These are phyloP conservation scores for Gigaspora rosea DNA, from an alignment of 192 early-diverging fungal species.

Conservation along the genomic window DNA sequence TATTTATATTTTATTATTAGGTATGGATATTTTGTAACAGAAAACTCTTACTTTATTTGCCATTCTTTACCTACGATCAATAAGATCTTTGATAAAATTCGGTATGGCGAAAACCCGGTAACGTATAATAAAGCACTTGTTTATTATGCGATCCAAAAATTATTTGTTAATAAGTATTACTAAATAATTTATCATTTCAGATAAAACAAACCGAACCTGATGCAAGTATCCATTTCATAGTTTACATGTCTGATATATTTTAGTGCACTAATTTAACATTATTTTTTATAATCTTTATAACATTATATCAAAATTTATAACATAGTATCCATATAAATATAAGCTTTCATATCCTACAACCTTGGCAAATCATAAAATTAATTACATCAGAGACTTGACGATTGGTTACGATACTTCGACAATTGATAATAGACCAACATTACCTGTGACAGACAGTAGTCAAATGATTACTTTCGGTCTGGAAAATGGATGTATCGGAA, in stretches of 20 bases:
- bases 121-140: background rate
- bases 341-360: slow-evolving; percentile 70
- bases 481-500: slow-evolving; percentile 67
- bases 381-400: slow-evolving; percentile 84
- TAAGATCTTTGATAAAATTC: slow-evolving; percentile 78
- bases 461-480: slow-evolving; percentile 93
- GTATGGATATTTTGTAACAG: slow-evolving; percentile 82
- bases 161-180: background rate
- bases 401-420: slow-evolving; percentile 81
- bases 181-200: background rate
- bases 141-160: background rate
- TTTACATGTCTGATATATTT: background rate
- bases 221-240: background rate
- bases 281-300: background rate
- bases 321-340: slow-evolving; percentile 35
- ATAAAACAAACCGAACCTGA: background rate
- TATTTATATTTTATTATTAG: background rate
- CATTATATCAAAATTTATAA: background rate
- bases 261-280: background rate
- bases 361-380: slow-evolving; percentile 69
- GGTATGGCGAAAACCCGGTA: slow-evolving; percentile 62
- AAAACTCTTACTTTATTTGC: slow-evolving; percentile 89
- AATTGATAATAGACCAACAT: slow-evolving; percentile 57
- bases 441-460: slow-evolving; percentile 74
- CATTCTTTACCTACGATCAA: slow-evolving; percentile 69